Evolutionary conservation across 768 basidiomycete genomes (phyloP).

Genomic region (Podaxis sp.): DNA sequence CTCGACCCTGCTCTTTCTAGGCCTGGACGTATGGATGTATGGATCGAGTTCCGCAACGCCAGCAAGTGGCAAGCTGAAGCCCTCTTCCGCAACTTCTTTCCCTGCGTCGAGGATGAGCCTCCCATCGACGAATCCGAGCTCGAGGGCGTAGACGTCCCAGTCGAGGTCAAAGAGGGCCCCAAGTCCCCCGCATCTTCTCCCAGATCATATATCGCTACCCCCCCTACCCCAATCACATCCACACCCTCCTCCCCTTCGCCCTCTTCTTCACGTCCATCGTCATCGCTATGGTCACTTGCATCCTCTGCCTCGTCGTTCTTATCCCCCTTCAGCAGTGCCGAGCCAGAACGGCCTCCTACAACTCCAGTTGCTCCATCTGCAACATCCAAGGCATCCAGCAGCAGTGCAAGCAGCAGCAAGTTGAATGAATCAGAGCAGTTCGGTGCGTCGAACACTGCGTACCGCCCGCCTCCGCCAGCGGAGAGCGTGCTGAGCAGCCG

Average conservation of each 20-base stretch:
- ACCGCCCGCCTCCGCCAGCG: slow-evolving; percentile 64
- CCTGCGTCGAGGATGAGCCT: slow-evolving; percentile 54
- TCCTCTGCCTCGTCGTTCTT: slow-evolving; percentile 37
- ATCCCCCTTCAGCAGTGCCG: neutral
- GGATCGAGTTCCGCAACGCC: slow-evolving; percentile 88
- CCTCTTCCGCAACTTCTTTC: slow-evolving; percentile 91
- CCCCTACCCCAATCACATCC: neutral
- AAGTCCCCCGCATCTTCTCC: neutral
- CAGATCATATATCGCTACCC: slow-evolving; percentile 1
- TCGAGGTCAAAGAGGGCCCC: slow-evolving; percentile 16
- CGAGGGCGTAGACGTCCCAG: slow-evolving; percentile 12
- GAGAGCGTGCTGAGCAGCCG: slow-evolving; percentile 57
- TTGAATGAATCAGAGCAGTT: slow-evolving; percentile 33
- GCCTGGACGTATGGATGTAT: slow-evolving; percentile 91
- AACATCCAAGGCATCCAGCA: neutral
- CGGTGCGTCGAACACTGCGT: slow-evolving; percentile 58
- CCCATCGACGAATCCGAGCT: slow-evolving; percentile 19
- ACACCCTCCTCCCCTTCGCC: slow-evolving; percentile 27
- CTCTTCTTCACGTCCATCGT: neutral
- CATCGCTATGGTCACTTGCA: slow-evolving; percentile 39
- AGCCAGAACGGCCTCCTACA: slow-evolving; percentile 11
- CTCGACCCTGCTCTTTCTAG: slow-evolving; percentile 90
- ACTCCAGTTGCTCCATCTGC: slow-evolving; percentile 16
- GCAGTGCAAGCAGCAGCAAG: neutral
- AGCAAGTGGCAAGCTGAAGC: slow-evolving; percentile 84